phyloP scores from a whole-genome alignment of 2,329 filamentous ascomycete genomes.

The Cordyceps fumosorosea region DNA sequence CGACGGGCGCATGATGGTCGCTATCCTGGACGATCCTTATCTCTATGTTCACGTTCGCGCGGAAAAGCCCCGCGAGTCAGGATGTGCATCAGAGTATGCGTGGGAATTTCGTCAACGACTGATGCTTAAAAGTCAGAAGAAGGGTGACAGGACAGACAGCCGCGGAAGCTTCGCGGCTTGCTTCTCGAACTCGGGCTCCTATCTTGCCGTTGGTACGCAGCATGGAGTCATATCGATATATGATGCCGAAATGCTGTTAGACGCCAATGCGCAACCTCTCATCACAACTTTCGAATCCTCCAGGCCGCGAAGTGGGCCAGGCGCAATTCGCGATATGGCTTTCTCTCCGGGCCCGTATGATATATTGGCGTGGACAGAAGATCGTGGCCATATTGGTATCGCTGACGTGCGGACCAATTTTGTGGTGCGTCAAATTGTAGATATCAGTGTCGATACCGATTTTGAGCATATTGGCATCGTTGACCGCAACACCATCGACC shows the following conservation, averaged over 20 bases:
- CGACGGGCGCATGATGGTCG: slow-evolving; percentile 71
- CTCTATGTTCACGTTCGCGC: slow-evolving; percentile 72
- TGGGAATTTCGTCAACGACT: slow-evolving; percentile 49
- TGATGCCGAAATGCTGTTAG: slow-evolving; percentile 45
- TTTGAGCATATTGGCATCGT: slow-evolving; percentile 51
- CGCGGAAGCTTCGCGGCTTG: slow-evolving; percentile 71
- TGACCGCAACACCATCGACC: slow-evolving; percentile 49
- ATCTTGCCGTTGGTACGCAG: slow-evolving; percentile 72
- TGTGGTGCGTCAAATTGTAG: slow-evolving; percentile 60
- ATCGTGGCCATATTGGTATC: slow-evolving; percentile 68
- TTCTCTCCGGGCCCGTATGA: slow-evolving; percentile 90
- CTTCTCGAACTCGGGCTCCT: slow-evolving; percentile 64
- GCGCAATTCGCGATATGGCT: slow-evolving; percentile 83
- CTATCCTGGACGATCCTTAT: slow-evolving; percentile 80
- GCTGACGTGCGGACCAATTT: slow-evolving; percentile 66
- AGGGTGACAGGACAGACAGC: slow-evolving; percentile 47
- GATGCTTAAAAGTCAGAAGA: slow-evolving; percentile 51
- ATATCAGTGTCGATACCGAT: slow-evolving; percentile 52
- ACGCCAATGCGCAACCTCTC: slow-evolving; percentile 50
- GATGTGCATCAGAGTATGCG: slow-evolving; percentile 30
- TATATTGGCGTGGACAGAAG: slow-evolving; percentile 88
- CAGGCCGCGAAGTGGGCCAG: slow-evolving; percentile 59
- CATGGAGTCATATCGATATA: slow-evolving; percentile 75
- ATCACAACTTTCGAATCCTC: slow-evolving; percentile 74
- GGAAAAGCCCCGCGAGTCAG: slow-evolving; percentile 27